A percentile compares a stretch with the other conserved stretches of the same genome.
phyloP scores from a whole-genome alignment of 768 basidiomycete genomes.

The Lentinula guzmanii region DNA sequence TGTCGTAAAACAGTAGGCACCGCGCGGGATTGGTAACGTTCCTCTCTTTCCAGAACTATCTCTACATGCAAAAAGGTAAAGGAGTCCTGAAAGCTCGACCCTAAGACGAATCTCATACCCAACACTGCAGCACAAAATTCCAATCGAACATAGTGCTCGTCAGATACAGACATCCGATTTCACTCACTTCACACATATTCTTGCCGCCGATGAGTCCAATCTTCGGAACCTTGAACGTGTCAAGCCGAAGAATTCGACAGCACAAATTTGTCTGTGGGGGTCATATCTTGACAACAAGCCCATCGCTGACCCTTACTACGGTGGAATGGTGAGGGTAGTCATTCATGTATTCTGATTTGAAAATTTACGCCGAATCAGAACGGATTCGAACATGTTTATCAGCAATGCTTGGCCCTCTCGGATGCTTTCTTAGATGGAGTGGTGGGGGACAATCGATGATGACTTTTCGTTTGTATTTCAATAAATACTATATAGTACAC shows the following conservation, averaged over 20 bases:
- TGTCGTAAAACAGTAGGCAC: not conserved
- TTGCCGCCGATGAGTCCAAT: slow-evolving; percentile 81
- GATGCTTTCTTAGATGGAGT: slow-evolving; percentile 77
- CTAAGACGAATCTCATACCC: not conserved
- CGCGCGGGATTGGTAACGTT: not conserved
- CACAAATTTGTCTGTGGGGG: slow-evolving; percentile 73
- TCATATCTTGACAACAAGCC: slow-evolving; percentile 64
- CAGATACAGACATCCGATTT: slow-evolving; percentile 34
- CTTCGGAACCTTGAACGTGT: slow-evolving; percentile 53
- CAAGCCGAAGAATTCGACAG: slow-evolving; percentile 45
- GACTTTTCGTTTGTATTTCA: not conserved
- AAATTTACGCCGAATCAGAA: slow-evolving; percentile 19
- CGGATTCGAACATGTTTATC: slow-evolving; percentile 73
- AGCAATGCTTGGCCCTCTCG: slow-evolving; percentile 69
- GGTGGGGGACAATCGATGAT: slow-evolving; percentile 22
- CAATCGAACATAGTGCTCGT: slow-evolving; percentile 66
- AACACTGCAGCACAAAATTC: slow-evolving; percentile 58
- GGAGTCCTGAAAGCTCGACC: not conserved
- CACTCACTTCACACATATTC: slow-evolving; percentile 32
- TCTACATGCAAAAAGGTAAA: slow-evolving; percentile 64
- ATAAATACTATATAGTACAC: not conserved
- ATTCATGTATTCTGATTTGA: not conserved
- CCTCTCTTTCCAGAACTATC: slow-evolving; percentile 44
- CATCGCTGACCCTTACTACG: slow-evolving; percentile 86
- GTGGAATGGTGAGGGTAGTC: slow-evolving; percentile 41